Conservation (phyloP, 495 filamentous ascomycete species). For the Tuber magnatum region DNA sequence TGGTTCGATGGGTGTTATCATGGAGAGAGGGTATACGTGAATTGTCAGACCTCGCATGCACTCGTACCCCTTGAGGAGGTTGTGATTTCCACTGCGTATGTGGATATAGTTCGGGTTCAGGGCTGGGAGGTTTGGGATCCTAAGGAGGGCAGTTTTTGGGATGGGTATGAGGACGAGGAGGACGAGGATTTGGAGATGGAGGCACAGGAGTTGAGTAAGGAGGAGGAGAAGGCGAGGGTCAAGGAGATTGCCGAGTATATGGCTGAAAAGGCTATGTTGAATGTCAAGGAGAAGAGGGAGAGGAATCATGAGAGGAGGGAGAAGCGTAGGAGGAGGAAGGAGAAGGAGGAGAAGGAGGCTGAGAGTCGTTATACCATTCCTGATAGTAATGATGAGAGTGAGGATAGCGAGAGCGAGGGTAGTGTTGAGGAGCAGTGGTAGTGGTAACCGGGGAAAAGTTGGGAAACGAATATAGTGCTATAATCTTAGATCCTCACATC, state of each 20-base stretch:
- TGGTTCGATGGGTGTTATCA: slow-evolving; percentile 1
- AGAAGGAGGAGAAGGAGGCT: neutral
- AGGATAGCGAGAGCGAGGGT: neutral
- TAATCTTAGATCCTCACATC: neutral
- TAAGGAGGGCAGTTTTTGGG: neutral
- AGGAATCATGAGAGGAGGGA: neutral
- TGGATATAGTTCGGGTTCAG: neutral
- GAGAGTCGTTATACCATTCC: neutral
- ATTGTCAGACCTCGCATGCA: neutral
- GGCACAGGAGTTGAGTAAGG: neutral
- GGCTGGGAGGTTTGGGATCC: neutral
- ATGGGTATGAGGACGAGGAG: neutral
- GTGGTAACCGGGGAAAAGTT: neutral
- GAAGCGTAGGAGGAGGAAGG: neutral
- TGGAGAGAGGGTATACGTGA: neutral
- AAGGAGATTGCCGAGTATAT: neutral
- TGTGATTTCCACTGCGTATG: neutral
- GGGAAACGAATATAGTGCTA: neutral
- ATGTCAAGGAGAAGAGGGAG: neutral
- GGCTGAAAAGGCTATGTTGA: neutral
- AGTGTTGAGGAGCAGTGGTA: neutral
- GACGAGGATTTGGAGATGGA: neutral
- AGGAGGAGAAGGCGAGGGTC: neutral
- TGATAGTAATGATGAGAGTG: neutral
- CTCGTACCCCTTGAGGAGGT: neutral